Conservation (phyloP, 768 basidiomycete genomes). For the Suillus lakei region DNA sequence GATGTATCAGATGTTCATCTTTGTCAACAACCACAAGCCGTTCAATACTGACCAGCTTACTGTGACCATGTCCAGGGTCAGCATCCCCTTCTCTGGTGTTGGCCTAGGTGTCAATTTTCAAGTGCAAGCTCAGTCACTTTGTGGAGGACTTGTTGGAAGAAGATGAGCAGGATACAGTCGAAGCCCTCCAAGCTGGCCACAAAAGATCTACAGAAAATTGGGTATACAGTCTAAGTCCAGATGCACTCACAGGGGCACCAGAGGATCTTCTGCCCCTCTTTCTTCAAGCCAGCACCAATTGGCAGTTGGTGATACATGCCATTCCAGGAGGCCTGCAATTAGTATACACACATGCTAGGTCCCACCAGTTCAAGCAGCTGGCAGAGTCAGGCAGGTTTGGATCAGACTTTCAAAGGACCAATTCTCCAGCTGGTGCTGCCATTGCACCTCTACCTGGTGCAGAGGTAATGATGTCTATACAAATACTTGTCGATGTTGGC, state of each 20-base stretch:
- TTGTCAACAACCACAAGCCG: conserved; percentile 23
- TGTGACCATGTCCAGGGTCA: background rate
- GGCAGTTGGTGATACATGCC: background rate
- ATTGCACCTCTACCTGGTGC: background rate
- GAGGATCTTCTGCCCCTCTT: conserved; percentile 32
- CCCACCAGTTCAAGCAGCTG: background rate
- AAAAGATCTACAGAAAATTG: conserved; percentile 22
- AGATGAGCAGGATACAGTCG: conserved; percentile 15
- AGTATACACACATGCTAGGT: background rate
- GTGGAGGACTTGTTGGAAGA: conserved; percentile 9
- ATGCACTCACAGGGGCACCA: conserved; percentile 22
- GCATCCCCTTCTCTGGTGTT: conserved; percentile 13
- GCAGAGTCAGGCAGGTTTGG: background rate
- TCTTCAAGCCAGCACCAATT: conserved; percentile 25
- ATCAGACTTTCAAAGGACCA: background rate
- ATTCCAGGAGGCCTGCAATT: background rate
- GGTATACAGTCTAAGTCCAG: conserved; percentile 31
- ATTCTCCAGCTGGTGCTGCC: background rate
- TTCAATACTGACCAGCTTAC: conserved; percentile 14
- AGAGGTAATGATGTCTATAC: background rate
- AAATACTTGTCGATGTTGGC: background rate
- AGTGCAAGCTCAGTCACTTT: conserved; percentile 17
- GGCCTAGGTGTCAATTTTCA: conserved; percentile 15
- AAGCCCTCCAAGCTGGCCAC: conserved; percentile 32
- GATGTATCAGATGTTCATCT: conserved; percentile 18